Evolutionary conservation across 2,329 filamentous ascomycete genomes (phyloP), one percentile per base, ranked within the genome.

Genomic region (Neofusicoccum sp.): DNA sequence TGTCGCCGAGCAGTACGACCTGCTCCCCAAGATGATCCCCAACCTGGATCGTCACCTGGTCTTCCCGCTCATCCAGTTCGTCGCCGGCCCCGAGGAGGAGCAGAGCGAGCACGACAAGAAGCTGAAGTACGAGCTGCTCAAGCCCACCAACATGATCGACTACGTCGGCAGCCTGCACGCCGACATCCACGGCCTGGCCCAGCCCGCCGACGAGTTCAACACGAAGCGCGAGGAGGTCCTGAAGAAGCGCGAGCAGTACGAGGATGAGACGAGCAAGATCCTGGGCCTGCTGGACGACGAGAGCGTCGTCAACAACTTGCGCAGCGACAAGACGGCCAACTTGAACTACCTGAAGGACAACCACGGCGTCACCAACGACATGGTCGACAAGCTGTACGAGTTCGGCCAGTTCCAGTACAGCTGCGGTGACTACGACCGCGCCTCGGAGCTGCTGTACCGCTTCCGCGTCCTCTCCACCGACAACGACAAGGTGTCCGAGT

Each of bases 121-220:
- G 76, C 88, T 93, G 71, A 97, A 97, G 80, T 97, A 94, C 78
- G 89, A 94, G 80, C 88, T 99, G 64, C 87, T 99, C 70, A 94
- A 96, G 83, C 89, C 93, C 78, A 98, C 95, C 74, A 97, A 98
- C 84, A 99, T 99, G 95, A 95, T 90, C 73, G 95, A 99, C 80
- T 99, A 96, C 77, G 92, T 98, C 61, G 93, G 93, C 74, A 91
- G 89, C 73, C 83, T 99, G 69, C 92, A 96, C 84, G 90, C 91
- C 77, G 91, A 97, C 74, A 87, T 99, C 69, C 88, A 98, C 82
- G 85, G 89, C 71, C 86, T 92, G 67, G 84, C 90, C 65, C 85
- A 91, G 66, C 82, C 90, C 61, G 93, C 95, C 56, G 85, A 89
- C 67, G 93, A 97, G 79, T 98, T 93, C 78, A 86, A 88, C 71